Evolutionary conservation across 345 rosid genomes (phyloP), one percentile per base, ranked within the genome.

Genomic region (Arabis alpina): DNA sequence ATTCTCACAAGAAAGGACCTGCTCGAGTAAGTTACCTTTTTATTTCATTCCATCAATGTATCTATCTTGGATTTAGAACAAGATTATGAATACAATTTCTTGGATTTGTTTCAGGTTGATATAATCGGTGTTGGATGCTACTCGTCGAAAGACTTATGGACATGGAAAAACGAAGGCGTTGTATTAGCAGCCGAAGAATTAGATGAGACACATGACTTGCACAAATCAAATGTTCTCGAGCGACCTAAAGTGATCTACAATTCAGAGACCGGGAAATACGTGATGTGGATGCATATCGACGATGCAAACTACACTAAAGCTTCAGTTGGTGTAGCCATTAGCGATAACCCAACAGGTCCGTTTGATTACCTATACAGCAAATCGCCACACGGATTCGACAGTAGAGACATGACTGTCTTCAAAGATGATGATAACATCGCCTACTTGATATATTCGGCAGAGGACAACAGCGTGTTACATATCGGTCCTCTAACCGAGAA

Each of bases 201-300:
- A 43, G 70, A 91, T 39, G 90, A 89, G 74, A 79, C 85, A 2
- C 95, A 83, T 65, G 97, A 94, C 76, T 90, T 94, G 42, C 83
- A 91, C 53, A 94, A 88, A 73, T 82, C 82, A 53, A 94, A 91
- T 1, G 97, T 94, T 16, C 91, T 94, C 3, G 99, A 94, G 74
- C 86, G 96, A 60, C 97, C 97, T 50, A 94, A 94, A 83, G 97
- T 94, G 40, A 79, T 91, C 12, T 85, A 89, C 87, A 91, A 91
- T 54, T 84, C 82, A 25, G 80, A 66, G 28, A 89, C 96, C 0
- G 78, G 78, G 45, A 91, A 91, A 48, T 91, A 94, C 53, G 93
- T 91, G 50, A 94, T 94, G 96, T 94, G 95, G 95, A 91, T 94
- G 99, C 99, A 94, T 54, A 80, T 91, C 0, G 99, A 94, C 24